phyloP scores from a whole-genome alignment of 768 basidiomycete genomes.

The Leccinum arenicola region DNA sequence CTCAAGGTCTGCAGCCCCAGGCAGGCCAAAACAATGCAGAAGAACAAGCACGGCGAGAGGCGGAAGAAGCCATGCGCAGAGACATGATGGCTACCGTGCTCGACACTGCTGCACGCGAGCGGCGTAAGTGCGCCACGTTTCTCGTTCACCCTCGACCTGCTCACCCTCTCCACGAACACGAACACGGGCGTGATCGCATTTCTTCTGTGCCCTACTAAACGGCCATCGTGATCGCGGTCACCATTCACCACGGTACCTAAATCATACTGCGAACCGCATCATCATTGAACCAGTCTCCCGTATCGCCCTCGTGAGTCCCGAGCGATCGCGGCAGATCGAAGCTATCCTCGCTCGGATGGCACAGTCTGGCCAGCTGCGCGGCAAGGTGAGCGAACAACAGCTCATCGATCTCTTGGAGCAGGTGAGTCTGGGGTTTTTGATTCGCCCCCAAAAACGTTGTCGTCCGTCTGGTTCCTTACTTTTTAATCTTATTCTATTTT shows the following conservation, averaged over 20 bases:
- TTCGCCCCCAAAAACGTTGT: no score
- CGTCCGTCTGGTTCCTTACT: background rate
- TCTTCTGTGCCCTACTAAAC: background rate
- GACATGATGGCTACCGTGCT: slow-evolving; percentile 78
- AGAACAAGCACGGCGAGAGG: slow-evolving; percentile 51
- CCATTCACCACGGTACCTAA: background rate
- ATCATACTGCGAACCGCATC: background rate
- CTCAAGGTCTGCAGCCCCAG: slow-evolving; percentile 29
- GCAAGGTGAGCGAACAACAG: slow-evolving; percentile 74
- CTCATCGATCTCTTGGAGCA: slow-evolving; percentile 86
- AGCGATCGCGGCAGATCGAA: slow-evolving; percentile 79
- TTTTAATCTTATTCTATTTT: background rate
- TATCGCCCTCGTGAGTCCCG: slow-evolving; percentile 82
- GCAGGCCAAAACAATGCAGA: slow-evolving; percentile 49
- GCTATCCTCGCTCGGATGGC: slow-evolving; percentile 77
- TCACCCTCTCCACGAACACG: background rate
- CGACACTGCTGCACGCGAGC: slow-evolving; percentile 75
- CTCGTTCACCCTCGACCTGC: background rate
- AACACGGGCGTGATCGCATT: background rate
- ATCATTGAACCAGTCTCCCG: slow-evolving; percentile 60
- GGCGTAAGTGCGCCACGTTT: slow-evolving; percentile 47
- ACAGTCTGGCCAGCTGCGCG: slow-evolving; percentile 76
- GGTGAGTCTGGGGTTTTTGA: slow-evolving; percentile 37
- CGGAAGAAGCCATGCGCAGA: slow-evolving; percentile 74
- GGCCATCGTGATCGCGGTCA: background rate